These are phyloP conservation scores for Plantago major DNA, from an alignment of 257 asterid genomes.

Conservation along the genomic window DNA sequence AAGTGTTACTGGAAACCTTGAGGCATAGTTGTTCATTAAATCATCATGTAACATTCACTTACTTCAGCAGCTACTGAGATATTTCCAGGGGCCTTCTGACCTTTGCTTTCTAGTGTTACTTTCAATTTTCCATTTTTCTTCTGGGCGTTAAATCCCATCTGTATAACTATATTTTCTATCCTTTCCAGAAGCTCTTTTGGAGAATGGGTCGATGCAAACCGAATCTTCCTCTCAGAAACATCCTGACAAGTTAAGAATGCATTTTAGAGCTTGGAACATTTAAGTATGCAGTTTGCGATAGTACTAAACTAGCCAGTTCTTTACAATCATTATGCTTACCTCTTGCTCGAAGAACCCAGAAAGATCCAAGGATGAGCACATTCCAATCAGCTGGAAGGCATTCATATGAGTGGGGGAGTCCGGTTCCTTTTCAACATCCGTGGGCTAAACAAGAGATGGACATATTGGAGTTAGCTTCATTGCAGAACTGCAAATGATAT, in stretches of 20 bases:
- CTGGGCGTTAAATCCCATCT: slow-evolving; percentile 76
- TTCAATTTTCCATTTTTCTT: slow-evolving; percentile 88
- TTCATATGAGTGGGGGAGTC: slow-evolving; percentile 56
- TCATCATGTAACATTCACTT: slow-evolving; percentile 25
- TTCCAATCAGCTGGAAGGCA: slow-evolving; percentile 90
- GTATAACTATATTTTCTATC: slow-evolving; percentile 54
- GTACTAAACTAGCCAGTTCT: background rate
- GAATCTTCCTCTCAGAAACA: slow-evolving; percentile 82
- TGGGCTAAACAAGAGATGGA: slow-evolving; percentile 24
- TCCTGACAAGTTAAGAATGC: slow-evolving; percentile 43
- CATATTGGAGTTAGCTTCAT: background rate
- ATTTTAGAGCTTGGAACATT: background rate
- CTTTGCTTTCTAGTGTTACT: slow-evolving; percentile 51
- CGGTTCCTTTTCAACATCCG: slow-evolving; percentile 53
- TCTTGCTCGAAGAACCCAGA: slow-evolving; percentile 94
- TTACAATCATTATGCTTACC: slow-evolving; percentile 32
- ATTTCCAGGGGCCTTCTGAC: slow-evolving; percentile 42
- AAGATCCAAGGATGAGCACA: slow-evolving; percentile 89
- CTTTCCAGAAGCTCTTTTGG: slow-evolving; percentile 74
- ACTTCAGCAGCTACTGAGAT: slow-evolving; percentile 81
- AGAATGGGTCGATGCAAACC: slow-evolving; percentile 76
- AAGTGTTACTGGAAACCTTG: background rate
- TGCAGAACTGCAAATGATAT: background rate
- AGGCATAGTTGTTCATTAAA: background rate
- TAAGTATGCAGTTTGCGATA: background rate